Base-by-base conservation (phyloP, 2,329 filamentous ascomycete species). In the Aspergillus transmontanensis region DNA sequence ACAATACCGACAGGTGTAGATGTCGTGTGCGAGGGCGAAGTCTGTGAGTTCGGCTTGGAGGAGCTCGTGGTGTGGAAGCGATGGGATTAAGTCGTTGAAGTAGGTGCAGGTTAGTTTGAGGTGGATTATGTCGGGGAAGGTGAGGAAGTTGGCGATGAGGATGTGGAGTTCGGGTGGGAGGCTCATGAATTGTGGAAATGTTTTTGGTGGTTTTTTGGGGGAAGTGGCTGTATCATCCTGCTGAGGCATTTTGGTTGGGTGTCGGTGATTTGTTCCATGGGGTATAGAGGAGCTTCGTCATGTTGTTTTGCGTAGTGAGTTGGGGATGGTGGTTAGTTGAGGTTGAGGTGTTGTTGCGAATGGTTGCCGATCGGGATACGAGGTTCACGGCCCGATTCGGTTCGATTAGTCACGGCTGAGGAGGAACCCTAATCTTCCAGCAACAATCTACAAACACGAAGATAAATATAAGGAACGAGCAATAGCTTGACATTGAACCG, bases 101-200 rank as follows among this genome's bases (percentile, higher is more conserved):
- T 73, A 71, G 28, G 58, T 58, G 64, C 71, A 71, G 6, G 70
- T 74, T 32, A 72, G 58, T 32, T 69, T 68, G 6, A 78, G 67
- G 12, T 68, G 57, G 30, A 73, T 61, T 6, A 66, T 10, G 56
- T 74, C 72, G 36, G 71, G 69, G 58, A 75, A 68, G 2, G 51
- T 54, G 48, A 78, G 71, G 21, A 71, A 32, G 9, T 62, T 50
- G 41, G 64, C 48, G 39, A 78, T 72, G 1, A 69, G 59, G 26
- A 70, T 61, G 41, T 75, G 74, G 26, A 78, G 63, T 64, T 78
- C 76, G 0, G 73, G 67, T 12, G 76, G 76, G 4, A 78, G 70
- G 14, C 6, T 21, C 48, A 51, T 51, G 48, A 51, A 51, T 14
- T 7, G 28, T 19, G 48, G 14, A 12, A n/a, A 5, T 21, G 28